These are phyloP conservation scores for Litsea cubeba DNA, from an alignment of 164 flowering plant species.

Conservation along the genomic window DNA sequence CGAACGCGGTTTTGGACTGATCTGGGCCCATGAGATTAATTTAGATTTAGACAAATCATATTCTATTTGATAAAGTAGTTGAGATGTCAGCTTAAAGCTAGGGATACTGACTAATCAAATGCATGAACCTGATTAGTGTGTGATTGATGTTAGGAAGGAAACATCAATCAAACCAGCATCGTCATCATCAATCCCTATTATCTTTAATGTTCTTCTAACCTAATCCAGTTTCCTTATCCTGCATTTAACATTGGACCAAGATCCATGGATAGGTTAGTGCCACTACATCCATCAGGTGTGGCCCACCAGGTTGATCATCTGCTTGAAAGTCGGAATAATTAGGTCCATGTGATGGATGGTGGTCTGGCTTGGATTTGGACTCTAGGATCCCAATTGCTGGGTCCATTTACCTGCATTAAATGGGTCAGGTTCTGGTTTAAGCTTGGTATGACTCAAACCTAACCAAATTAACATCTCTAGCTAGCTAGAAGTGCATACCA, in stretches of 20 bases:
- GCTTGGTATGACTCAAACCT: too few relatives aligned
- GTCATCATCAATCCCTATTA: background rate
- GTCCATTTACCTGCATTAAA: too few relatives aligned
- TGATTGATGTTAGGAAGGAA: constrained; percentile 6
- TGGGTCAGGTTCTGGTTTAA: too few relatives aligned
- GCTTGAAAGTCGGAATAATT: too few relatives aligned
- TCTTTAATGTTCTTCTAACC: background rate
- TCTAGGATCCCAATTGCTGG: too few relatives aligned
- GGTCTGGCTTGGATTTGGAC: too few relatives aligned
- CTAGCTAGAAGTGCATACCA: too few relatives aligned
- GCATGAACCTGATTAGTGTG: background rate
- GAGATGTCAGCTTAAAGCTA: background rate
- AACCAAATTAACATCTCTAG: too few relatives aligned
- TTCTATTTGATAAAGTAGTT: constrained; percentile 3
- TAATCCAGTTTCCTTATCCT: background rate
- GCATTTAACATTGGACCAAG: background rate
- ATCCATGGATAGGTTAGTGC: too few relatives aligned
- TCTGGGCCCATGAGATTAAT: background rate
- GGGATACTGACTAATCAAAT: background rate
- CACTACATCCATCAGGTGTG: too few relatives aligned
- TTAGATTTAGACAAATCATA: background rate
- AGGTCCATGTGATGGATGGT: too few relatives aligned
- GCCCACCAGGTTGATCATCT: too few relatives aligned
- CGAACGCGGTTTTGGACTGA: background rate
- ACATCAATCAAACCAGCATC: constrained; percentile 14